Evolutionary conservation across 305 asterid genomes (phyloP).

Genomic region (Withania somnifera): DNA sequence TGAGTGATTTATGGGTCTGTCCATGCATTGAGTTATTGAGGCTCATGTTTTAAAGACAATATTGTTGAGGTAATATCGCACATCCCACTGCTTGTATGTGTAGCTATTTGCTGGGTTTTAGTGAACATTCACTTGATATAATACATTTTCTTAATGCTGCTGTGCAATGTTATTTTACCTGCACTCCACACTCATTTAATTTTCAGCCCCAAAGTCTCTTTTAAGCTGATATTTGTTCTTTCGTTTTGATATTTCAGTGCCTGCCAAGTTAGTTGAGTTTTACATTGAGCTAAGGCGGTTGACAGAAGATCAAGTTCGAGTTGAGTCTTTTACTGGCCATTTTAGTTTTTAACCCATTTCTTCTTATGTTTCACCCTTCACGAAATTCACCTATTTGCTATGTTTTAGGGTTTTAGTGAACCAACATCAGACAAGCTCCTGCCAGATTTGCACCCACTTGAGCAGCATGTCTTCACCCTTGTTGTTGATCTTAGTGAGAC

Average conservation of each 20-base stretch:
- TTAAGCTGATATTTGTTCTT: not conserved
- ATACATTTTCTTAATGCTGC: not conserved
- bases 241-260: conserved; percentile 30
- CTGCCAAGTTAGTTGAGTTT: conserved; percentile 57
- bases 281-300: conserved; percentile 70
- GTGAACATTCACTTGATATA: not conserved
- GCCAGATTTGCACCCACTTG: conserved; percentile 77
- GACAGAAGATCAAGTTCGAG: conserved; percentile 76
- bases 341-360: not conserved
- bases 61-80: not conserved
- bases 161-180: not conserved
- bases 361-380: not conserved
- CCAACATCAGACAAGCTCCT: conserved; percentile 89
- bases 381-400: not conserved
- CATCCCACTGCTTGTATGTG: not conserved
- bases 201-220: not conserved
- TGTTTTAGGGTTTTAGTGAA: conserved; percentile 67
- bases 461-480: conserved; percentile 73
- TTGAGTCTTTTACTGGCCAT: conserved; percentile 16
- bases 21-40: not conserved
- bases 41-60: not conserved
- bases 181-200: not conserved
- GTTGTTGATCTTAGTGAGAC: conserved; percentile 89
- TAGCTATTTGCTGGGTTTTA: not conserved
- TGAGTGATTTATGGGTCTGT: not conserved